Conservation (phyloP, 495 filamentous ascomycete species). For the Penicillium herquei region DNA sequence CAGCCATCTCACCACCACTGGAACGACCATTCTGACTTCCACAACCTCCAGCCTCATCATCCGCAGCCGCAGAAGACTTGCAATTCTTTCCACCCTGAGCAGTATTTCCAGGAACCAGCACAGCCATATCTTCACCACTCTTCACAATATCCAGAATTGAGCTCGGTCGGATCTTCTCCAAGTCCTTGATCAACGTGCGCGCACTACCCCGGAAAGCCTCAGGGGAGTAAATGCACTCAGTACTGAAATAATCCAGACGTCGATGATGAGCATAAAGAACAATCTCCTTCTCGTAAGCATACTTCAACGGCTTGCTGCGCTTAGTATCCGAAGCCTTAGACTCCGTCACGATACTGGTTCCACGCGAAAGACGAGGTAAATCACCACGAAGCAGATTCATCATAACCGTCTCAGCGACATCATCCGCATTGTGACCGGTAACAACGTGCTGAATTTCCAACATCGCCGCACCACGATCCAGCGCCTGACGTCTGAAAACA, state of each 20-base stretch:
- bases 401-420: constrained; percentile 96
- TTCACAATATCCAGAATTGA: constrained; percentile 92
- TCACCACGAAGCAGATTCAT: constrained; percentile 96
- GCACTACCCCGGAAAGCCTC: constrained; percentile 97
- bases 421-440: constrained; percentile 96
- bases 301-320: constrained; percentile 93
- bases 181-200: constrained; percentile 85
- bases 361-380: constrained; percentile 78
- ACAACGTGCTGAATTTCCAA: constrained; percentile 92
- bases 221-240: constrained; percentile 96
- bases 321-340: constrained; percentile 74
- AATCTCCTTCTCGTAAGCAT: constrained; percentile 98
- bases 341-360: constrained; percentile 89
- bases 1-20: constrained; percentile 84
- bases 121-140: constrained; percentile 95
- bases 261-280: constrained; percentile 96
- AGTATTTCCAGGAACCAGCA: constrained; percentile 66
- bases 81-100: constrained; percentile 27
- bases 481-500: constrained; percentile 90
- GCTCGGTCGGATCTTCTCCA: constrained; percentile 89
- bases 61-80: constrained; percentile 51
- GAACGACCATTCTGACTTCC: constrained; percentile 69
- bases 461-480: constrained; percentile 86
- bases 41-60: constrained; percentile 62
- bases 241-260: constrained; percentile 95